Evolutionary conservation across 2,329 filamentous ascomycete species (phyloP), one percentile per base, ranked within the genome.

Genomic region (Pestalotiopsis sp.): DNA sequence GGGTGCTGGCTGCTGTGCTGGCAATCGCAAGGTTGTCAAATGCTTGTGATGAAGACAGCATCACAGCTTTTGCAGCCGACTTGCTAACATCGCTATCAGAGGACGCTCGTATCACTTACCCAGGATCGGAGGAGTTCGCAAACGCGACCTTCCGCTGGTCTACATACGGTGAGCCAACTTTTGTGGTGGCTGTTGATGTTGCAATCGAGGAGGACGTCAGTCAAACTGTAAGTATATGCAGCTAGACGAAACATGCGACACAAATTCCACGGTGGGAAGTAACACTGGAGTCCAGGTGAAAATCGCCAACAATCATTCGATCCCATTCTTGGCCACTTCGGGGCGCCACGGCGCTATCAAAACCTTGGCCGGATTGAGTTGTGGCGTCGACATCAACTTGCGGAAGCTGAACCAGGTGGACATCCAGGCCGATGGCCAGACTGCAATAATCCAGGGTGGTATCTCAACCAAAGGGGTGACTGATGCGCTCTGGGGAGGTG

Each of bases 301-400:
- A 75, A 87, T 80, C 68, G 86, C 87, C 57, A 85, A 84, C 71
- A 72, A 78, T 52, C 76, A 81, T 59, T 72, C 79, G 1, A 67
- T 87, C 2, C 85, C 86, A 0, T 87, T 89, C 70, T 81, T 90
- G 2, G 83, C 85, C 0, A 84, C 80, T 73, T 87, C 86, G 72
- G 84, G 85, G 11, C 82, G 79, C 2, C 87, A 90, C 68, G 87
- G 86, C 3, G 78, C 84, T 2, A 79, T 86, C 61, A 85, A 80
- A 56, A 85, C 84, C 0, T 72, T 89, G 2, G 84, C 82, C 0
- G 80, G 76, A 41, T 84, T 88, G 80, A 73, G 83, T 4, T 76
- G 80, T 66, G 87, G 86, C 4, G 84, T 89, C 17, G 81, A 84
- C 70, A 88, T 89, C 66, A 82, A 80, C 66, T 69, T 89, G 69